These are phyloP conservation scores for Kodamaea leandrae DNA, from an alignment of 805 yeast species.

Conservation along the genomic window DNA sequence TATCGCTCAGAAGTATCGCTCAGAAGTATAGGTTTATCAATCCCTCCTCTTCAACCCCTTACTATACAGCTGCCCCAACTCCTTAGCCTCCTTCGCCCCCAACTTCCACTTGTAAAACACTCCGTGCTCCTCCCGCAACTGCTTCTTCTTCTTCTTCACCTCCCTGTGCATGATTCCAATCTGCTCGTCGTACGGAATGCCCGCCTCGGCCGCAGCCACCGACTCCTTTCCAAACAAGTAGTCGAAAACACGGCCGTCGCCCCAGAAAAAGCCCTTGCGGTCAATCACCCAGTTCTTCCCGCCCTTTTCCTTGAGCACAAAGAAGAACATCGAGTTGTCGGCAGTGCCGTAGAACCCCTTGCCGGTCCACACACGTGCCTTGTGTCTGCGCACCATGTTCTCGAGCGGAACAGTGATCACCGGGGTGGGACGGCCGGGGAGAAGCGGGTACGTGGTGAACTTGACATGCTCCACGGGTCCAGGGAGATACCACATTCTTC, in stretches of 20 bases:
- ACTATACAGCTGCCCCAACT: conserved; percentile 4
- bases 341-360: conserved; percentile 84
- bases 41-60: neutral
- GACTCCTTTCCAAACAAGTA: conserved; percentile 77
- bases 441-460: conserved; percentile 70
- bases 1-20: neutral
- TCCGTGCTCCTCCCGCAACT: conserved; percentile 55
- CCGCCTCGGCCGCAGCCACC: conserved; percentile 72
- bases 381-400: conserved; percentile 52
- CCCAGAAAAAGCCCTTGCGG: conserved; percentile 88
- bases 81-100: conserved; percentile 29
- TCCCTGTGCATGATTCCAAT: conserved; percentile 47
- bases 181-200: conserved; percentile 60
- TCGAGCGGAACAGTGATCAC: conserved; percentile 64
- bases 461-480: conserved; percentile 53
- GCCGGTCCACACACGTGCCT: conserved; percentile 78
- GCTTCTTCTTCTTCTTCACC: conserved; percentile 47
- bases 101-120: conserved; percentile 57
- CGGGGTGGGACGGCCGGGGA: conserved; percentile 78
- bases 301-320: conserved; percentile 60
- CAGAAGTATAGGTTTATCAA: neutral
- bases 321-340: conserved; percentile 70
- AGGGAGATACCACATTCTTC: conserved; percentile 78
- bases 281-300: conserved; percentile 75
- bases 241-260: conserved; percentile 85